phyloP scores from a whole-genome alignment of 331 rosid genomes.

The Malus hybrid region DNA sequence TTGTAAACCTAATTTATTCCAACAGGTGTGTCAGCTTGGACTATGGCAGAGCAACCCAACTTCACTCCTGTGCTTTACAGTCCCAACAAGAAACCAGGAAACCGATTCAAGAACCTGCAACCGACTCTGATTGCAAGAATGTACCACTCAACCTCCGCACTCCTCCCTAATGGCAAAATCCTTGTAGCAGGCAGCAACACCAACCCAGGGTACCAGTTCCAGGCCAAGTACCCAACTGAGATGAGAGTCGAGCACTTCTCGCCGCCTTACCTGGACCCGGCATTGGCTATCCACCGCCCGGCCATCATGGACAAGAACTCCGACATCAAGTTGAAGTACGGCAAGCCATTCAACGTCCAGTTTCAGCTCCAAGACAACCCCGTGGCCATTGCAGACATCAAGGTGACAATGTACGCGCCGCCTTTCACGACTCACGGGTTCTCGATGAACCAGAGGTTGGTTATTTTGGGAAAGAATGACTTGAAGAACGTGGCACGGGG shows the following conservation, averaged over 20 bases:
- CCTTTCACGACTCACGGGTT: constrained; percentile 92
- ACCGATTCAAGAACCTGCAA: constrained; percentile 30
- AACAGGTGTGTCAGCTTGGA: constrained; percentile 51
- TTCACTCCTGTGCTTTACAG: constrained; percentile 38
- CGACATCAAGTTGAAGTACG: constrained; percentile 9
- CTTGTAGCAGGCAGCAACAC: constrained; percentile 80
- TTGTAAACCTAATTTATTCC: neutral
- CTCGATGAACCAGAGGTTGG: constrained; percentile 69
- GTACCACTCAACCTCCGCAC: constrained; percentile 72
- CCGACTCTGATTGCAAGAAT: constrained; percentile 47
- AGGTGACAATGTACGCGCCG: constrained; percentile 58
- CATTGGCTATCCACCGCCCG: constrained; percentile 21
- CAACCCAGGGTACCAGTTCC: constrained; percentile 44
- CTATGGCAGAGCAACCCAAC: constrained; percentile 61
- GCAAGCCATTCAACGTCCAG: neutral
- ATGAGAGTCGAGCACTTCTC: constrained; percentile 55
- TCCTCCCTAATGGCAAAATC: constrained; percentile 61
- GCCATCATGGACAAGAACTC: neutral
- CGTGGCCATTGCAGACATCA: constrained; percentile 23
- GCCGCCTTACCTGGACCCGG: constrained; percentile 62
- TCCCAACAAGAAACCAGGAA: constrained; percentile 15
- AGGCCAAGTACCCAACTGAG: constrained; percentile 56
- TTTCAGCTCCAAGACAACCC: constrained; percentile 11
- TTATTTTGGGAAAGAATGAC: constrained; percentile 14
- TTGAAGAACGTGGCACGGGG: neutral